A percentile compares a stretch with the other conserved stretches of the same genome.
Conservation (phyloP, 306 rosid genomes). For the Rubus parviflorus region DNA sequence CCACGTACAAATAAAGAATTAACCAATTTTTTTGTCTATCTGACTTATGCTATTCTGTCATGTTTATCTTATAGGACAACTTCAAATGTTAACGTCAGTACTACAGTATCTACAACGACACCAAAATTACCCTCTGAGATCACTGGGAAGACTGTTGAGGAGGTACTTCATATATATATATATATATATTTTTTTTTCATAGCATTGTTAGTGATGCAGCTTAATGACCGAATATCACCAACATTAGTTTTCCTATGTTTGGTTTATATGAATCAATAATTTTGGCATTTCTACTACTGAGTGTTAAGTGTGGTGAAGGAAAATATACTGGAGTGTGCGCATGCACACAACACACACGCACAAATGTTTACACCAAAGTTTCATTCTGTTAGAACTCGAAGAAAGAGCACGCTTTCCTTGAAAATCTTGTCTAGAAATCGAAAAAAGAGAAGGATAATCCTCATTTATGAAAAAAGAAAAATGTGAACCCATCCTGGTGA, state of each 20-base stretch:
- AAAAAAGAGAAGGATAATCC: background rate
- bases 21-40: background rate
- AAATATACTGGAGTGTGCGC: no score
- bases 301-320: background rate
- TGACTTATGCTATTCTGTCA: constrained; percentile 26
- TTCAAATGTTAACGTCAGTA: constrained; percentile 41
- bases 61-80: constrained; percentile 58
- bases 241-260: background rate
- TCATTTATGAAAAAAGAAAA: background rate
- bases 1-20: background rate
- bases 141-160: constrained; percentile 93
- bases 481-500: background rate
- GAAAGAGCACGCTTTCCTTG: no score
- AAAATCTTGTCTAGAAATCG: background rate
- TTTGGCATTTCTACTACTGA: background rate
- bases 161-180: constrained; percentile 49
- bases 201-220: constrained; percentile 10
- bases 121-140: constrained; percentile 93
- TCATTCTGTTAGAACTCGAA: no score
- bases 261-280: background rate
- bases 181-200: constrained; percentile 3
- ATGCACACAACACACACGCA: no score
- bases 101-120: constrained; percentile 46
- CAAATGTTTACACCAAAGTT: no score
- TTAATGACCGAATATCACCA: background rate